Evolutionary conservation across 139 green algal species (phyloP), one percentile per base, ranked within the genome.

Genomic region (Asterochloris erici): DNA sequence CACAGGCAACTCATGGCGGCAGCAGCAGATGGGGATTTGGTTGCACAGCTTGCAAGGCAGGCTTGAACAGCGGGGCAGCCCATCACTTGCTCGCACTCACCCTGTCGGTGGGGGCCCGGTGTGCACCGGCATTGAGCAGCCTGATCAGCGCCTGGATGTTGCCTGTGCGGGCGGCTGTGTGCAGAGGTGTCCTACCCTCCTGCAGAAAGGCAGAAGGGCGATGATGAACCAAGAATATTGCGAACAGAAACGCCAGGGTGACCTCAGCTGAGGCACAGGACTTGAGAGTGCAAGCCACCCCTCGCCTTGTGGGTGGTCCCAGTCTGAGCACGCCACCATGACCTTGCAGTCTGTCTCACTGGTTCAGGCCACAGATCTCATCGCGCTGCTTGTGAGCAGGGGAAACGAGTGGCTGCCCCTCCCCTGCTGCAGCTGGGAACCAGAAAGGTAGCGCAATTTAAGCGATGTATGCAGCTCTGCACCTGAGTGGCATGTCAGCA

Each of bases 81-180:
- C 1, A 4, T 71, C 21, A 9, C 14, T 47, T n/a, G n/a, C n/a
- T n/a, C n/a, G n/a, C n/a, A 38, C 77, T 74, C 10, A 81, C 77
- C 77, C 63, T 28, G 27, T 81, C 77, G 11, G 28, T 61, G 24
- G 77, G 77, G 63, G 77, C 77, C 63, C 77, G 73, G 77, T 71
- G 61, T 14, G 77, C 77, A 47, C 77, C 77, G 73, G 63, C 77
- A 74, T 74, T 64, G 15, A 81, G 77, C 63, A 81, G 77, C 63
- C 63, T 81, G n/a, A 73, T 73, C 63, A 81, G 63, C 61, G 61
- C 69, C 63, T 73, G 28, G 61, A 81, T 38, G 63, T 81, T 74
- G 63, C 63, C 63, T 27, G 77, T 81, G 28, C 61, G 26, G 17
- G 77, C 77, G 73, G 77, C 77, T 2, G 73, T 26, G 73, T 81